A percentile compares a stretch with the other conserved stretches of the same genome.
phyloP scores from a whole-genome alignment of 257 asterid species.

The Nicotiana benthamiana region DNA sequence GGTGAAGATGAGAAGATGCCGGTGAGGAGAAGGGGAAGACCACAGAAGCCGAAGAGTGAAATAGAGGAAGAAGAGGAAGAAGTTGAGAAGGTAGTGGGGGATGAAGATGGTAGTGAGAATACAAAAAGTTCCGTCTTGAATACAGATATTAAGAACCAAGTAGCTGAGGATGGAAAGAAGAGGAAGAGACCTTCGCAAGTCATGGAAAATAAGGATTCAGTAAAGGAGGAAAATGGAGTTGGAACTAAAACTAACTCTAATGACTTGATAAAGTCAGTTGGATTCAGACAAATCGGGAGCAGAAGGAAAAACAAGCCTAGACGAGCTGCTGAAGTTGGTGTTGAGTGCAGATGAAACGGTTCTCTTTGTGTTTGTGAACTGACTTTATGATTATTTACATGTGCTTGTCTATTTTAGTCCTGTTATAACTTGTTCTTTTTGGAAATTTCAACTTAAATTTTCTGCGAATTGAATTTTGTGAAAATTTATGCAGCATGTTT shows the following conservation, averaged over 20 bases:
- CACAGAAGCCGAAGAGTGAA: slow-evolving; percentile 46
- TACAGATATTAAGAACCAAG: slow-evolving; percentile 37
- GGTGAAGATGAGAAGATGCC: slow-evolving; percentile 76
- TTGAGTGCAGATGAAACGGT: slow-evolving; percentile 53
- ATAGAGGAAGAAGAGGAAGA: slow-evolving; percentile 45
- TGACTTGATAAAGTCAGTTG: slow-evolving; percentile 43
- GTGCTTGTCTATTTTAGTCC: neutral
- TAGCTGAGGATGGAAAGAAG: slow-evolving; percentile 46
- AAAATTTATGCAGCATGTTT: slow-evolving; percentile 4
- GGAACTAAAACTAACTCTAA: slow-evolving; percentile 29
- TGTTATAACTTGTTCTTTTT: neutral
- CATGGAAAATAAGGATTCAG: slow-evolving; percentile 38
- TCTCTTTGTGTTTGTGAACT: neutral
- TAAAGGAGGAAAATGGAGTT: slow-evolving; percentile 40
- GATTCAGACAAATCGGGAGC: slow-evolving; percentile 63
- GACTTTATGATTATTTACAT: slow-evolving; percentile 1
- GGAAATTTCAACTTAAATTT: slow-evolving; percentile 6
- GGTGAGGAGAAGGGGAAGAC: slow-evolving; percentile 71
- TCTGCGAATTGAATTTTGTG: neutral
- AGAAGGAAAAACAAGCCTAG: slow-evolving; percentile 87
- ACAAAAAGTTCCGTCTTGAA: slow-evolving; percentile 22
- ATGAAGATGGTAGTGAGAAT: slow-evolving; percentile 35
- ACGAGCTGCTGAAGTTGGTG: slow-evolving; percentile 90
- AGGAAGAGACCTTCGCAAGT: slow-evolving; percentile 49
- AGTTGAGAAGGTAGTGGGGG: slow-evolving; percentile 42